Evolutionary conservation across 192 early-diverging fungal genomes (phyloP), one percentile per base, ranked within the genome.

Genomic region (Coemansia sp.): DNA sequence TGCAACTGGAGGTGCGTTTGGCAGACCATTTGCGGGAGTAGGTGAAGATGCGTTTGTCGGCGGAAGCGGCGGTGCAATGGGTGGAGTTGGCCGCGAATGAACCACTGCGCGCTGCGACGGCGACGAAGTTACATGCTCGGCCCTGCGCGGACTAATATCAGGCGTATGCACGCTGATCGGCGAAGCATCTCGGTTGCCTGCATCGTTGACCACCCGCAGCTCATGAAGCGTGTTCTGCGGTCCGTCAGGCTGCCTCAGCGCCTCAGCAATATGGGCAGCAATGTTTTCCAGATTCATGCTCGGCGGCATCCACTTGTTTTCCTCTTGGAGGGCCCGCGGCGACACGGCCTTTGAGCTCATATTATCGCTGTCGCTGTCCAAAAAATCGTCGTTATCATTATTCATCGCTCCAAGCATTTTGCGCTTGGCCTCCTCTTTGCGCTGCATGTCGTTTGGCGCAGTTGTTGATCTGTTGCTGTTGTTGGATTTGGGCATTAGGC

Each of bases 341-440:
- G 61, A 54, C 11, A 39, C 50, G 13, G 39, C 61, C 13, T 18
- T 14, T 16, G 52, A 63, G 51, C 62, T 56, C 62, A 20, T 64
- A 39, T 54, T 61, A 41, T 79, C 75, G 52, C 64, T 73, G 38
- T 77, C 75, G 62, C 61, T 66, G 9, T 73, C 71, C 53, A 79
- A 57, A 39, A 69, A 66, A 26, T 62, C 75, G 38, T 71, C 69
- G 13, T 65, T 67, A 3, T 65, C 55, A 29, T 38, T 51, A 35
- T 35, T 35, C 32, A 35, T 35, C 32, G 32, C 32, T 9, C 7
- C 32, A 35, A 35, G 32, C 32, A 35, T 35, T 35, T 35, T 35
- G 32, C 32, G 32, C 32, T 35, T 35, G 32, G 32, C 32, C 32
- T 35, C 32, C 8, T 35, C 32, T 19, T 70, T 71, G 65, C 68